Base-by-base conservation (phyloP, 2,329 filamentous ascomycete genomes). In the Bipolaris sorokiniana region DNA sequence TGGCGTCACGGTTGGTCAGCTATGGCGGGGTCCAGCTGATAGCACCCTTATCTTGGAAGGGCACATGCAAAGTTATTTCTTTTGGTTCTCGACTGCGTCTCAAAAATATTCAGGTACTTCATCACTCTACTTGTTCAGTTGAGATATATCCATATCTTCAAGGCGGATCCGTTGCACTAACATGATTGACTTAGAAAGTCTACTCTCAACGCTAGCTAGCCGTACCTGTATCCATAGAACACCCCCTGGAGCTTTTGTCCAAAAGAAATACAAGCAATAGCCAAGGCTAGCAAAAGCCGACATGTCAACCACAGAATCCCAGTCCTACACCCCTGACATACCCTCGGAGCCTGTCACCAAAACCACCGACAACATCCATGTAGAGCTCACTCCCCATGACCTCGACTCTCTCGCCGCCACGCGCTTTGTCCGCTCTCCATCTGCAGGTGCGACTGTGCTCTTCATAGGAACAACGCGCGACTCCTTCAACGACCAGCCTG, bases 401-500 rank as follows among this genome's bases (percentile, higher is more conserved):
- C 84, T 95, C 56, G 81, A 88, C 69, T 77, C 83, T 18, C 79
- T 82, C 18, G 68, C 80, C 5, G 79, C 85, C 28, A 88, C 92
- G 76, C 80, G 87, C 64, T 83, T 81, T 45, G 90, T 95, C 20
- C 87, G 89, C 63, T 90, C 80, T 63, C 76, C 66, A 46, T 59
- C 58, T 13, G 72, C 73, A 48, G 74, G 73, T 48, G 73, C 73
- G 59, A 72, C 62, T 36, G 63, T 68, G 44, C 58, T 66, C 48
- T 74, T 74, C 65, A 73, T 73, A 63, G 89, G 90, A 51, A 92
- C 89, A 1, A 96, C 91, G 2, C 83, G 91, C 55, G 88, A 94
- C 77, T 88, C 82, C 67, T 95, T 95, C 76, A 82, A 80, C 51
- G 82, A 84, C 55, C 88, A 89, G 59, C 81, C 87, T n/a, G 90